These are phyloP conservation scores for Solioccasus polychromus DNA, from an alignment of 768 basidiomycete genomes.

Conservation along the genomic window DNA sequence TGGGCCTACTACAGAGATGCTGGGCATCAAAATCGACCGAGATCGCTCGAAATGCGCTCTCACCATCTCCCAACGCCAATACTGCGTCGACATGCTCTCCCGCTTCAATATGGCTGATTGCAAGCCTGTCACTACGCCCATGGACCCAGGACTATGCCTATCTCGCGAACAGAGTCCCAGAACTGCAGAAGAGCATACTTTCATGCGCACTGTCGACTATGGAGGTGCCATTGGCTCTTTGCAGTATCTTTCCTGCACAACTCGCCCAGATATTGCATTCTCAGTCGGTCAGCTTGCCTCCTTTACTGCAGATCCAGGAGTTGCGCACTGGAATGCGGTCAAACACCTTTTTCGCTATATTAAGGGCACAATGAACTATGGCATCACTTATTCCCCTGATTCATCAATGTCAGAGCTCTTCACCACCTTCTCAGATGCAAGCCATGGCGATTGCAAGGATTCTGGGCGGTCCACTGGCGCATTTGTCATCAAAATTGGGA, in stretches of 20 bases:
- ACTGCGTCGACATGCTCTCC: slow-evolving; percentile 18
- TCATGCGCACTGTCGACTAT: slow-evolving; percentile 16
- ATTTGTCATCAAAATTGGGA: too few relatives aligned
- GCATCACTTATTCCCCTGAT: neutral
- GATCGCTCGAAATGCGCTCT: slow-evolving; percentile 8
- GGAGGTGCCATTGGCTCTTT: slow-evolving; percentile 7
- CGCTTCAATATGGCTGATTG: slow-evolving; percentile 22
- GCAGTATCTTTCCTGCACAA: slow-evolving; percentile 10
- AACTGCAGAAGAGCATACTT: neutral
- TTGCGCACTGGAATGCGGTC: slow-evolving; percentile 16
- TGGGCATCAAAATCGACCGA: slow-evolving; percentile 20
- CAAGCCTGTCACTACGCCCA: slow-evolving; percentile 19
- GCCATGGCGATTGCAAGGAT: neutral
- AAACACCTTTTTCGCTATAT: slow-evolving; percentile 12
- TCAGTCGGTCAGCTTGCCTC: slow-evolving; percentile 11
- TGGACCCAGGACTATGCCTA: slow-evolving; percentile 8
- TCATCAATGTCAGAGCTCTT: neutral
- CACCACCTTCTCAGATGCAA: neutral
- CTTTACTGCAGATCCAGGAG: slow-evolving; percentile 17
- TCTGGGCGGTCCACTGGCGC: neutral
- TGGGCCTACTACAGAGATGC: slow-evolving; percentile 17
- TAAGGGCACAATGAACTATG: neutral
- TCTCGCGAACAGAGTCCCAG: neutral
- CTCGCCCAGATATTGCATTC: slow-evolving; percentile 24
- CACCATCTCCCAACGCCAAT: slow-evolving; percentile 17